A percentile compares a stretch with the other conserved stretches of the same genome.
phyloP scores from a whole-genome alignment of 2,329 filamentous ascomycete genomes.

The Diplodia scrobiculata region DNA sequence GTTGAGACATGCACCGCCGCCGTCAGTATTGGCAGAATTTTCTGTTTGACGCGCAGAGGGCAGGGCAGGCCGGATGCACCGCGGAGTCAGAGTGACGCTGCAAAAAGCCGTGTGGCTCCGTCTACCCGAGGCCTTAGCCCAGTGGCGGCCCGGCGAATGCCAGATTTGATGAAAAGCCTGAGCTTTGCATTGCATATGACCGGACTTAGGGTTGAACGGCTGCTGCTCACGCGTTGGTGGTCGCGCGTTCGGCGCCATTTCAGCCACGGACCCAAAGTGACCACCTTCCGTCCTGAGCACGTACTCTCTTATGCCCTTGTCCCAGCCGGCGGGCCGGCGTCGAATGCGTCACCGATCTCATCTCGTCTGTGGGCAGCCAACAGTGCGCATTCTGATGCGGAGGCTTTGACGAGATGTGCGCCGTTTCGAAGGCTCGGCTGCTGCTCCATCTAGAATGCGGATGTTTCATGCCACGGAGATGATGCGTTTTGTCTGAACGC shows the following conservation, averaged over 20 bases:
- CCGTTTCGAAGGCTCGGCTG: constrained; percentile 20
- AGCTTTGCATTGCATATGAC: constrained; percentile 26
- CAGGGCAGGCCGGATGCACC: constrained; percentile 3
- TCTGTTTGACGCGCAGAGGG: constrained; percentile 17
- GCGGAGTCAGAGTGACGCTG: constrained; percentile 28
- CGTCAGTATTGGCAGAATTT: constrained; percentile 17
- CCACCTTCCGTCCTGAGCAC: constrained; percentile 29
- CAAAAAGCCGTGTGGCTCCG: constrained; percentile 24
- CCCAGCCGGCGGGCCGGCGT: constrained; percentile 8
- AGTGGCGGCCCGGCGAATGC: constrained; percentile 25
- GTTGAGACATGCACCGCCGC: background rate
- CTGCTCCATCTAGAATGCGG: constrained; percentile 18
- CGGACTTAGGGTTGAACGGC: constrained; percentile 17
- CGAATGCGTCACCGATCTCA: constrained; percentile 22
- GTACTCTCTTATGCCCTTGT: constrained; percentile 1
- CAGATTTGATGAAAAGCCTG: constrained; percentile 18
- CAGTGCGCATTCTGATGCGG: constrained; percentile 3
- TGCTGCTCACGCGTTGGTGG: constrained; percentile 25
- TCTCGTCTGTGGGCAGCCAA: background rate
- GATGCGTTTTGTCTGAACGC: constrained; percentile 19
- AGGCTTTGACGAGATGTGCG: constrained; percentile 1
- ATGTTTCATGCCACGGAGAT: constrained; percentile 27
- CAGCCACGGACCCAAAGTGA: constrained; percentile 22
- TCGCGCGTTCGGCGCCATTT: constrained; percentile 29
- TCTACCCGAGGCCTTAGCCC: constrained; percentile 23